Evolutionary conservation across 2,329 filamentous ascomycete genomes (phyloP), one percentile per base, ranked within the genome.

Genomic region (Delphinella strobiligena): DNA sequence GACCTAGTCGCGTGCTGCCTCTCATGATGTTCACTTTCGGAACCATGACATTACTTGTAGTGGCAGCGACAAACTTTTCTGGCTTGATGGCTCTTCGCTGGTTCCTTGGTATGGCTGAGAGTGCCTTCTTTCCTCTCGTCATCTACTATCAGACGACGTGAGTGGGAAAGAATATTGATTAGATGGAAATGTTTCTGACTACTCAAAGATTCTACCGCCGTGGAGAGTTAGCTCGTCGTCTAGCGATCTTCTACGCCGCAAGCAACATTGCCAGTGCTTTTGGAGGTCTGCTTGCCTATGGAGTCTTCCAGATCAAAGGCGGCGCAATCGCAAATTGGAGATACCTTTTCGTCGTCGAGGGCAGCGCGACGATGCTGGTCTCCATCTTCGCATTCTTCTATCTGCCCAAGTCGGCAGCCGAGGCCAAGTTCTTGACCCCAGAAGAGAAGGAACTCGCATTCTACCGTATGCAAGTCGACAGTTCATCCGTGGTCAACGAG

Each of bases 221-320:
- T 39, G 75, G 74, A 22, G 81, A 86, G 54, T 69, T 86, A 3
- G 80, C 80, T 4, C 67, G 80, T 7, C 73, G 81, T 3, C 64
- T 85, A 1, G 80, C 80, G 27, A 62, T 85, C 43, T 86, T 86
- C 61, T 88, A 87, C 49, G 82, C 81, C 0, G 81, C 81, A 0
- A 78, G 73, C 17, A 82, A 80, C 51, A 81, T 88, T 43, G 82
- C 82, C 16, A 77, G 74, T 42, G 78, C 77, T 2, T 81, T 80
- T 49, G 70, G 69, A 0, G 74, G 74, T 3, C 58, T 79, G 1
- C 61, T 78, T 11, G 66, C 74, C 0, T 78, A 72, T 43, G 74
- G 70, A 3, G 71, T 75, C 5, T 81, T 80, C 54, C 73, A 75
- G 18, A 74, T 76, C 49, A 47, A 68, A 29, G 54, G 59, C 32